Evolutionary conservation across 495 filamentous ascomycete genomes (phyloP).

Genomic region (Aspergillus homomorphus): DNA sequence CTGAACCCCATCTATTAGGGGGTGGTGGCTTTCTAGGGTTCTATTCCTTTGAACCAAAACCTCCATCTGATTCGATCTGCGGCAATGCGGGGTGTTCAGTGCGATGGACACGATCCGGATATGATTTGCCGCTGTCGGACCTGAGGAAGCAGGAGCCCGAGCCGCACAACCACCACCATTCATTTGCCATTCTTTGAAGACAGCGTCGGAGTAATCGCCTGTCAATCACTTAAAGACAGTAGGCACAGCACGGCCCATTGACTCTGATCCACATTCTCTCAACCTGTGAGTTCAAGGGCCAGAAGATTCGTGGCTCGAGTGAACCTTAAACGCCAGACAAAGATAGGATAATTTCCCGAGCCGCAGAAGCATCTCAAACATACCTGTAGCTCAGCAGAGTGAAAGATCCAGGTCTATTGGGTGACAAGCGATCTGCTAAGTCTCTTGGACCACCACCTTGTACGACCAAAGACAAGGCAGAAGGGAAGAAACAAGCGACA

Average conservation of each 20-base stretch:
- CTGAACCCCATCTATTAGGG: conserved; percentile 7
- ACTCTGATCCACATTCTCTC: background rate
- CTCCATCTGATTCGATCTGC: conserved; percentile 9
- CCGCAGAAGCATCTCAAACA: background rate
- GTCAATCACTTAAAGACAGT: background rate
- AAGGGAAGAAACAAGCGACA: background rate
- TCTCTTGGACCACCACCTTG: background rate
- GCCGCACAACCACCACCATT: background rate
- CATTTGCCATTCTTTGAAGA: no score
- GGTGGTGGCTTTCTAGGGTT: background rate
- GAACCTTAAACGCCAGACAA: conserved; percentile 2
- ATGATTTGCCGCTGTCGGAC: conserved; percentile 1
- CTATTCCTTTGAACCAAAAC: background rate
- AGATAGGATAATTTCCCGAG: conserved; percentile 4
- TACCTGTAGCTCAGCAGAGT: background rate
- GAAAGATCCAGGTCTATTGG: background rate
- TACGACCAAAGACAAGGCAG: background rate
- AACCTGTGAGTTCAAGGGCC: background rate
- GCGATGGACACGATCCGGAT: conserved; percentile 13
- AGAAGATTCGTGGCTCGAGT: background rate
- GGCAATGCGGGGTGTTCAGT: conserved; percentile 5
- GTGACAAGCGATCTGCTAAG: background rate
- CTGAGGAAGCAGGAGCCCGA: background rate
- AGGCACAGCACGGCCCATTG: background rate
- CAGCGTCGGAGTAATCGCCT: no score